Conservation (phyloP, 1,139 yeast species). For the Saccharomyces hybrid region DNA sequence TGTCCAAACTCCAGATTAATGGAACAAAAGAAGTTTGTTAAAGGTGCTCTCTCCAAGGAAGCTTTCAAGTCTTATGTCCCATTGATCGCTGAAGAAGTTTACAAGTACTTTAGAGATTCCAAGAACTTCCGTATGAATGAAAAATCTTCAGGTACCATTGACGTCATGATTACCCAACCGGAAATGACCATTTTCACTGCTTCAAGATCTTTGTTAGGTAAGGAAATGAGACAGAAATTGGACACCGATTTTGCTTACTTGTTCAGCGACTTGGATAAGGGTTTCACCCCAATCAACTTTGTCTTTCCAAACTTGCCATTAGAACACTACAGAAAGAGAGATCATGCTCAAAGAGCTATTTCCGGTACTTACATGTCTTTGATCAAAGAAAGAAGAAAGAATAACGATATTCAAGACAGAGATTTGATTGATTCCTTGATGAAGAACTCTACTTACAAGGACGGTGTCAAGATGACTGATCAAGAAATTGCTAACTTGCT, state of each 20-base stretch:
- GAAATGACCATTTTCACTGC: slow-evolving; percentile 96
- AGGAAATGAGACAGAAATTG: slow-evolving; percentile 78
- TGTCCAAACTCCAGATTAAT: slow-evolving; percentile 88
- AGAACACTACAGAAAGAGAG: slow-evolving; percentile 79
- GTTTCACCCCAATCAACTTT: slow-evolving; percentile 92
- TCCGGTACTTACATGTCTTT: slow-evolving; percentile 73
- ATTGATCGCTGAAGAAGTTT: slow-evolving; percentile 68
- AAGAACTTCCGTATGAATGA: slow-evolving; percentile 36
- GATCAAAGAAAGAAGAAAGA: slow-evolving; percentile 62
- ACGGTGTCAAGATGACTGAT: slow-evolving; percentile 90
- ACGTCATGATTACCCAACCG: slow-evolving; percentile 81
- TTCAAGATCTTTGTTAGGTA: slow-evolving; percentile 82
- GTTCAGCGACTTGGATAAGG: slow-evolving; percentile 89
- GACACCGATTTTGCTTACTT: slow-evolving; percentile 77
- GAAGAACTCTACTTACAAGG: slow-evolving; percentile 78
- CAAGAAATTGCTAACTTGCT: slow-evolving; percentile 87
- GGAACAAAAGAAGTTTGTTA: slow-evolving; percentile 98
- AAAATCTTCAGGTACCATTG: slow-evolving; percentile 43
- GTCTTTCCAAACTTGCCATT: slow-evolving; percentile 91
- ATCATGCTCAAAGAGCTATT: slow-evolving; percentile 75
- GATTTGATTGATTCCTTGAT: slow-evolving; percentile 87
- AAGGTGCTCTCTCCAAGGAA: slow-evolving; percentile 78
- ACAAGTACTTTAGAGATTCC: slow-evolving; percentile 50
- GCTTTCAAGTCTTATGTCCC: slow-evolving; percentile 86
- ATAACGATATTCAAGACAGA: slow-evolving; percentile 70